Percentiles rank a stretch among this genome's conserved stretches.
Evolutionary conservation across 2,329 filamentous ascomycete species (phyloP).

Genomic region (Byssochlamys sp.): DNA sequence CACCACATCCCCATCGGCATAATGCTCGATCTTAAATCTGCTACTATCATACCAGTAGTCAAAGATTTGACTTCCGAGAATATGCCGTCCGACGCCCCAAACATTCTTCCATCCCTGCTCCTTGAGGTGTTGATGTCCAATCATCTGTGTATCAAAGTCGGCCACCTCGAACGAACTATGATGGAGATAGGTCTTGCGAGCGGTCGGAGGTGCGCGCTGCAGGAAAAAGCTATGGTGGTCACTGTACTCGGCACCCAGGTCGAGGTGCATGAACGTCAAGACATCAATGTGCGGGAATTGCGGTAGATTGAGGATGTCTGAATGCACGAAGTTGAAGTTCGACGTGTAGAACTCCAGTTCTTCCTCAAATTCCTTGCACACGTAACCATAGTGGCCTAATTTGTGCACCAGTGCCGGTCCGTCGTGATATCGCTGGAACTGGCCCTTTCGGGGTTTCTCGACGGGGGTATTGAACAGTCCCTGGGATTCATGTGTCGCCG

Average conservation of each 20-base stretch:
- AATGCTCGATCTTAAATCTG: conserved; percentile 59
- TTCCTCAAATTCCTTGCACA: conserved; percentile 22
- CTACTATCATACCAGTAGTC: conserved; percentile 62
- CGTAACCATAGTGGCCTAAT: conserved; percentile 34
- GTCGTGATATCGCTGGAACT: conserved; percentile 24
- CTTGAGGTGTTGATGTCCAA: conserved; percentile 61
- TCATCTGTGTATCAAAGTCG: conserved; percentile 60
- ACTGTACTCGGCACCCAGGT: conserved; percentile 39
- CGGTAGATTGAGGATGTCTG: conserved; percentile 21
- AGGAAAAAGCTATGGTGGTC: conserved; percentile 53
- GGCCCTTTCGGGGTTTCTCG: conserved; percentile 12
- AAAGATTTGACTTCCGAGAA: conserved; percentile 62
- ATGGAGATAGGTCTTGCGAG: conserved; percentile 46
- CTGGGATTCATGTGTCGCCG: conserved; percentile 7
- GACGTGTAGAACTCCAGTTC: conserved; percentile 29
- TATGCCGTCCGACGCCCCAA: conserved; percentile 63
- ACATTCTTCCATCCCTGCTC: conserved; percentile 54
- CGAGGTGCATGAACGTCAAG: conserved; percentile 46
- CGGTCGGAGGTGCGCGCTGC: conserved; percentile 13
- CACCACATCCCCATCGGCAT: conserved; percentile 60
- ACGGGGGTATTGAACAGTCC: conserved; percentile 11
- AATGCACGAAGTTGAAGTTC: conserved; percentile 35
- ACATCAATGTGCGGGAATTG: conserved; percentile 30
- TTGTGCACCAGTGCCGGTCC: conserved; percentile 25
- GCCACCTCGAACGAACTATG: conserved; percentile 62